Conservation (phyloP, 2,329 filamentous ascomycete species). For the Colletotrichum aenigma region DNA sequence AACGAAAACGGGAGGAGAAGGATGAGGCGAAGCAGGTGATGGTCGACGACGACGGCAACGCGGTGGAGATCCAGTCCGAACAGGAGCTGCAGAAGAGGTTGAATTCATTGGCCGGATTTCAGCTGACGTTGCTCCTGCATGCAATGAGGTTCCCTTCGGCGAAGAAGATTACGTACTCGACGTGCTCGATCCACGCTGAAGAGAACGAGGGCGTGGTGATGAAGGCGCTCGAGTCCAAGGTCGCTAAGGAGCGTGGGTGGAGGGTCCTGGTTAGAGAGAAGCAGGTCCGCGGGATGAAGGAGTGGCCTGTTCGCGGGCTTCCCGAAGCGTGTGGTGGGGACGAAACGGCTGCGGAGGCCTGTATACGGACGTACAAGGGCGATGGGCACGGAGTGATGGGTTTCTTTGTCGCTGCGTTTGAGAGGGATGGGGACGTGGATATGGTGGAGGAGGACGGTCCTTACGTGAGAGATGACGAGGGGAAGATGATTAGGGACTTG, state of each 20-base stretch:
- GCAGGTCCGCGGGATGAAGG: constrained; percentile 77
- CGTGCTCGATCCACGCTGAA: constrained; percentile 84
- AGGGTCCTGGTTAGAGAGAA: constrained; percentile 71
- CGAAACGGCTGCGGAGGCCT: constrained; percentile 68
- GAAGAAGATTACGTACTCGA: constrained; percentile 84
- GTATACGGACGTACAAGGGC: constrained; percentile 81
- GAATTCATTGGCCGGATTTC: constrained; percentile 77
- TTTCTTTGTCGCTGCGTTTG: constrained; percentile 92
- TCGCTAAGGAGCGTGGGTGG: constrained; percentile 76
- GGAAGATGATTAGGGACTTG: constrained; percentile 51
- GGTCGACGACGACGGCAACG: constrained; percentile 61
- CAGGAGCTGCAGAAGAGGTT: constrained; percentile 69
- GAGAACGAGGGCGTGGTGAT: constrained; percentile 91
- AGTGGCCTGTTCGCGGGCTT: constrained; percentile 74
- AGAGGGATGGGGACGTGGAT: constrained; percentile 54
- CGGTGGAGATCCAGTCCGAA: constrained; percentile 55
- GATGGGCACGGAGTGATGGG: constrained; percentile 88
- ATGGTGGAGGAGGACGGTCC: constrained; percentile 46
- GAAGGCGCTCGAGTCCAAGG: constrained; percentile 68
- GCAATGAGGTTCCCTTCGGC: constrained; percentile 83
- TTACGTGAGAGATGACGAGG: constrained; percentile 58
- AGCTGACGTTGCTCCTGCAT: constrained; percentile 81
- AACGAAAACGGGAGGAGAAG: constrained; percentile 49
- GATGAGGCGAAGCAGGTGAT: constrained; percentile 38
- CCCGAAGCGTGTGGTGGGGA: constrained; percentile 53